Evolutionary conservation across 257 asterid species (phyloP).

Genomic region (Jasminum sambac): DNA sequence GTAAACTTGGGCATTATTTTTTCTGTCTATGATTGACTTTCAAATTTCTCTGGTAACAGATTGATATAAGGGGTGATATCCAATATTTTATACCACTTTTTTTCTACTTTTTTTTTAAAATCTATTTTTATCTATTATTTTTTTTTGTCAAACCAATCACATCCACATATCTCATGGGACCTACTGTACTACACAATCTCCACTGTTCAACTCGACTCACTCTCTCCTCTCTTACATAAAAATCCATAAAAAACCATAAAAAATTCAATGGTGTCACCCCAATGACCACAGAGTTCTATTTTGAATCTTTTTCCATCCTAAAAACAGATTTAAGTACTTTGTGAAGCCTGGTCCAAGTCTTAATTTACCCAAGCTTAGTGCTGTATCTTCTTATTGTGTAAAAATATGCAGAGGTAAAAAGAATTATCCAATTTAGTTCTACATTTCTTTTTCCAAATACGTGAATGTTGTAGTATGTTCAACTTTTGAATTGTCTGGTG

Average conservation of each 20-base stretch:
- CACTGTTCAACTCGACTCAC: too few species aligned
- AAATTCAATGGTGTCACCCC: too few species aligned
- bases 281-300: neutral
- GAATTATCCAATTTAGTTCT: neutral
- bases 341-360: constrained; percentile 13
- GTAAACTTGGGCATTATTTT: neutral
- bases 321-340: neutral
- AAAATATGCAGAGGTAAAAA: neutral
- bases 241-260: too few species aligned
- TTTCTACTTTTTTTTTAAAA: too few species aligned
- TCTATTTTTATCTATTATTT: too few species aligned
- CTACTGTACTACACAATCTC: too few species aligned
- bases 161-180: too few species aligned
- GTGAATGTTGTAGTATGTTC: constrained; percentile 8
- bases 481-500: constrained; percentile 12
- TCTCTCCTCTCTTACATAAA: too few species aligned
- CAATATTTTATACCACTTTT: too few species aligned
- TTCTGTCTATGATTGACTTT: neutral
- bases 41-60: neutral
- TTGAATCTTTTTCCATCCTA: neutral
- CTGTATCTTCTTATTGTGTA: neutral
- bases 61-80: too few species aligned
- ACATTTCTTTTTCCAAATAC: constrained; percentile 1
- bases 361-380: neutral
- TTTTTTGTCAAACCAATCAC: too few species aligned